Evolutionary conservation across 352 stramenopile genomes (phyloP).

Genomic region (Pythium phragmiticola): DNA sequence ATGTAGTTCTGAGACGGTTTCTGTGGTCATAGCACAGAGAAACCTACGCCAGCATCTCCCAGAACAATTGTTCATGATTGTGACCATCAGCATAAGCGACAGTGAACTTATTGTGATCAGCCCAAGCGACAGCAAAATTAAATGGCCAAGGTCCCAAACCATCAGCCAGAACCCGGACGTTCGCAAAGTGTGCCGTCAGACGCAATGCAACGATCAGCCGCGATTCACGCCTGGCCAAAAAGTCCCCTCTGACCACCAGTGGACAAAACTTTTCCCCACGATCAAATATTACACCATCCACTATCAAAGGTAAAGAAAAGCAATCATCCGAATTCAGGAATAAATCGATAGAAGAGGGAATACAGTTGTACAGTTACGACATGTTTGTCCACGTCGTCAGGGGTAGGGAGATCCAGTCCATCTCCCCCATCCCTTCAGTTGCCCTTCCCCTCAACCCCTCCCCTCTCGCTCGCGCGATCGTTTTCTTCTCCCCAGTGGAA

Average conservation of each 20-base stretch:
- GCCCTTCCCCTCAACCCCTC: constrained; percentile 12
- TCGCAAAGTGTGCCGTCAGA: too few relatives aligned
- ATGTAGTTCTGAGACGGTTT: neutral
- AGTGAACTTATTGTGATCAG: neutral
- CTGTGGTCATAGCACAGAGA: constrained; percentile 8
- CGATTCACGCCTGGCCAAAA: constrained; percentile 1
- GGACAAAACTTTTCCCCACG: neutral
- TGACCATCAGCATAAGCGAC: neutral
- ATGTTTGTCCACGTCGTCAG: neutral
- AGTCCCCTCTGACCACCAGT: neutral
- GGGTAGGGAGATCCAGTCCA: constrained; percentile 23
- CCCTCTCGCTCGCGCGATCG: neutral
- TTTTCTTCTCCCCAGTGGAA: constrained; percentile 1
- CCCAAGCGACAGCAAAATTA: too few relatives aligned
- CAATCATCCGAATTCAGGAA: too few relatives aligned
- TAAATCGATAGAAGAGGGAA: neutral
- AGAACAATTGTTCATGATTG: too few relatives aligned
- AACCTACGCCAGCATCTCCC: neutral
- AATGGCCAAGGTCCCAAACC: too few relatives aligned
- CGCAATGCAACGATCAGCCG: neutral
- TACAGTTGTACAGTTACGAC: neutral
- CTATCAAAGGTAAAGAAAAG: neutral
- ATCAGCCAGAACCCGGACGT: too few relatives aligned
- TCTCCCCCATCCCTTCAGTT: constrained; percentile 2
- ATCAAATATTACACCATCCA: neutral